phyloP scores from a whole-genome alignment of 768 basidiomycete genomes.

The Trametes cubensis region DNA sequence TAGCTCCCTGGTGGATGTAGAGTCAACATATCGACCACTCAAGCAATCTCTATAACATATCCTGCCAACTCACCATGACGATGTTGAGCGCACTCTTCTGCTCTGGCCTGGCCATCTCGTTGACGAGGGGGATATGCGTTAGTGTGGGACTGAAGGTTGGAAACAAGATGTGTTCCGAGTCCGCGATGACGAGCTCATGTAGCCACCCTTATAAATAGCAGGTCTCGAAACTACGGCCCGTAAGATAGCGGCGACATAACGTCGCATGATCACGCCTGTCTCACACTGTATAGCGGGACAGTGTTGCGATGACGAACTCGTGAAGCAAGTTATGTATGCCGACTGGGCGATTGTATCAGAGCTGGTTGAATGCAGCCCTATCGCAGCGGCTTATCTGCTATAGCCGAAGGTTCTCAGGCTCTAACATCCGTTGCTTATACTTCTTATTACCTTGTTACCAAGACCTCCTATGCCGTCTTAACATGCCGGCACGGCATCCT shows the following conservation, averaged over 20 bases:
- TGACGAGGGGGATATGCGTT: not conserved
- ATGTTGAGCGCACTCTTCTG: constrained; percentile 51
- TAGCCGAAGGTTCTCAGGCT: not conserved
- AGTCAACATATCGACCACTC: not conserved
- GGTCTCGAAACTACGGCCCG: too few relatives aligned
- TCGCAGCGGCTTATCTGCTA: not conserved
- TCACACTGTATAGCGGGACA: too few relatives aligned
- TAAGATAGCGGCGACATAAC: too few relatives aligned
- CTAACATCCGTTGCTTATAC: too few relatives aligned
- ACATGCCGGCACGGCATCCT: too few relatives aligned
- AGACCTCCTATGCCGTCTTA: too few relatives aligned
- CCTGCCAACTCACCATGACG: constrained; percentile 46
- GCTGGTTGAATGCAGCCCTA: not conserved
- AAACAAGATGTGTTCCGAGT: not conserved
- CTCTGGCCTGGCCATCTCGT: constrained; percentile 16
- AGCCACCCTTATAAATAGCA: not conserved
- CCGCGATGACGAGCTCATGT: not conserved
- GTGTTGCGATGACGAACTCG: not conserved
- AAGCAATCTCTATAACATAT: not conserved
- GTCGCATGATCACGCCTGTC: too few relatives aligned
- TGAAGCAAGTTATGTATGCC: too few relatives aligned
- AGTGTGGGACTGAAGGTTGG: not conserved
- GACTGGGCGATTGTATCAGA: too few relatives aligned
- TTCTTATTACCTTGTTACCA: too few relatives aligned
- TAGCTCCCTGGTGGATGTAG: constrained; percentile 45